Percentiles rank a stretch among this genome's conserved stretches.
Conservation (phyloP, 768 basidiomycete genomes). For the Tremella fuciformis region DNA sequence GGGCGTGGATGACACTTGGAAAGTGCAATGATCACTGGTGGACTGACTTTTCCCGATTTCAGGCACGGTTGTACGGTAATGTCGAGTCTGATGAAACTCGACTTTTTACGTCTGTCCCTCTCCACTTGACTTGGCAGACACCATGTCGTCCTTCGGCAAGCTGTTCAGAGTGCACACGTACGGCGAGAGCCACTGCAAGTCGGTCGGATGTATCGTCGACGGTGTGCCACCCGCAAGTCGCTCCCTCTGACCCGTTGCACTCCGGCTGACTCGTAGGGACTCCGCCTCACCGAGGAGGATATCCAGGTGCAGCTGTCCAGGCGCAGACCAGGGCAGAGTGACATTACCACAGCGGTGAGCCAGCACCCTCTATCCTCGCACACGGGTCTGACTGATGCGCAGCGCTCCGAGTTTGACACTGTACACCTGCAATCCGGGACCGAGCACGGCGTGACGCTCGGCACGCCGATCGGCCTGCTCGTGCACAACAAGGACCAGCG, state of each 20-base stretch:
- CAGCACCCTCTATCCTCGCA: neutral
- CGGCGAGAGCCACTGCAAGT: conserved; percentile 95
- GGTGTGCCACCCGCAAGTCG: conserved; percentile 85
- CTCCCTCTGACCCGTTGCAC: neutral
- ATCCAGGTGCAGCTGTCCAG: conserved; percentile 88
- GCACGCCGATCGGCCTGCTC: conserved; percentile 94
- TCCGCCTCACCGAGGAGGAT: conserved; percentile 73
- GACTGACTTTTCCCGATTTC: neutral
- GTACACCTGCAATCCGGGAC: conserved; percentile 90
- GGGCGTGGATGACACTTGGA: too few relatives aligned
- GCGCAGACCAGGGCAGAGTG: conserved; percentile 89
- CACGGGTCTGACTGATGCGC: neutral
- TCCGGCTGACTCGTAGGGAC: conserved; percentile 60
- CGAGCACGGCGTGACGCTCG: conserved; percentile 90
- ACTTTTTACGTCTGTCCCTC: conserved; percentile 1
- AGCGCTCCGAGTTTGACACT: conserved; percentile 94
- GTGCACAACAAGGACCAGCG: conserved; percentile 98
- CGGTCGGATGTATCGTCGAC: conserved; percentile 95
- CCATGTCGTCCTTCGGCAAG: conserved; percentile 92
- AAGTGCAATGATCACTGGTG: too few relatives aligned
- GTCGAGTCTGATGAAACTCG: too few relatives aligned
- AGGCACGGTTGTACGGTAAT: too few relatives aligned
- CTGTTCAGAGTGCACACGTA: conserved; percentile 94
- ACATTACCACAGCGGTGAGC: conserved; percentile 88
- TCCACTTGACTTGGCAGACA: neutral